Conservation (phyloP, 2,329 filamentous ascomycete genomes). For the Sporothrix schenckii region DNA sequence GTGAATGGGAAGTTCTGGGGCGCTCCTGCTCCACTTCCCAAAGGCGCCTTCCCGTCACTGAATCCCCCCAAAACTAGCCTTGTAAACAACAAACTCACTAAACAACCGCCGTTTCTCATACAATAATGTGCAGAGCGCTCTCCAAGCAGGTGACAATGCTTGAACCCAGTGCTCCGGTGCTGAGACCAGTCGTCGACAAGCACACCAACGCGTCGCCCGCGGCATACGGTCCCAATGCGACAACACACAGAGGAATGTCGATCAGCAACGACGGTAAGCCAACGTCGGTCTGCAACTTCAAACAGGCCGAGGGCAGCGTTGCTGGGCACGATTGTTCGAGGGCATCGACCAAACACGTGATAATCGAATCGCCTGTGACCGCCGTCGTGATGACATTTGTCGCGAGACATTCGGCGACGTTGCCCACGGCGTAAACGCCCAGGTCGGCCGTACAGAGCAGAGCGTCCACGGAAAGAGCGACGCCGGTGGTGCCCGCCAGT, state of each 20-base stretch:
- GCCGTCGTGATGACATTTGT: constrained; percentile 10
- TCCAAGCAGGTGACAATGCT: constrained; percentile 33
- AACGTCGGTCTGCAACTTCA: background rate
- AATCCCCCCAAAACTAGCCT: background rate
- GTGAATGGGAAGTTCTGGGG: background rate
- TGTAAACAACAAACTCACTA: background rate
- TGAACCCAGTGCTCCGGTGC: constrained; percentile 17
- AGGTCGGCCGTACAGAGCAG: constrained; percentile 40
- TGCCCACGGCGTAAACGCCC: constrained; percentile 39
- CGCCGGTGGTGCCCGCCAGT: constrained; percentile 18
- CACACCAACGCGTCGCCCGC: constrained; percentile 28
- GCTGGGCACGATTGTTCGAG: constrained; percentile 32
- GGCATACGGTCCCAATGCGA: constrained; percentile 32
- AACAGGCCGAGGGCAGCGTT: constrained; percentile 33
- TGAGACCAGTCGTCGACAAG: constrained; percentile 28
- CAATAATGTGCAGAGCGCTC: constrained; percentile 24
- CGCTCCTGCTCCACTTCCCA: constrained; percentile 5
- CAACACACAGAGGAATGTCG: constrained; percentile 31
- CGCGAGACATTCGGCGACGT: constrained; percentile 28
- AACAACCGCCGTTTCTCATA: background rate
- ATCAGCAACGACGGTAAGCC: background rate
- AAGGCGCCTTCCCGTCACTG: constrained; percentile 10
- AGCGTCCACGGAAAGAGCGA: constrained; percentile 37
- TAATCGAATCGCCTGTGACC: constrained; percentile 25
- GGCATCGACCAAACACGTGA: constrained; percentile 30